phyloP scores from a whole-genome alignment of 495 filamentous ascomycete genomes.

The Penicillium fimorum region DNA sequence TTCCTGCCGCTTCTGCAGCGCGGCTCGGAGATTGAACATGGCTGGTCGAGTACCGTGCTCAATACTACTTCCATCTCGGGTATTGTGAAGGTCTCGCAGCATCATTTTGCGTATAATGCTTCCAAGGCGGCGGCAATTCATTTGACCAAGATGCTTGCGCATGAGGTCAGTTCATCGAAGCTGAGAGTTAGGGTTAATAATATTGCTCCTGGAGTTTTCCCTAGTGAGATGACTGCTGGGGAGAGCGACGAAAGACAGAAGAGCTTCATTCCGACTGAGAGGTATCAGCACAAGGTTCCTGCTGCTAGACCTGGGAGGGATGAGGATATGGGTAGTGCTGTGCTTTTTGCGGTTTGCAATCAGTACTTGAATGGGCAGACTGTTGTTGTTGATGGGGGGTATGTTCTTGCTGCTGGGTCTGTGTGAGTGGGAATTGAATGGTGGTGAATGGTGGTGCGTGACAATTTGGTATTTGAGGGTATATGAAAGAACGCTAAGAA shows the following conservation, averaged over 20 bases:
- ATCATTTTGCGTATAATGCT: conserved; percentile 54
- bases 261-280: conserved; percentile 59
- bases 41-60: conserved; percentile 56
- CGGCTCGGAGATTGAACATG: conserved; percentile 45
- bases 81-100: conserved; percentile 48
- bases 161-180: conserved; percentile 45
- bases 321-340: conserved; percentile 68
- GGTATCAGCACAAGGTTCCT: conserved; percentile 59
- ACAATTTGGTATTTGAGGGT: not conserved
- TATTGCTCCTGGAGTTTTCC: conserved; percentile 58
- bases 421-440: conserved; percentile 10
- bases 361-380: conserved; percentile 73
- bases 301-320: conserved; percentile 63
- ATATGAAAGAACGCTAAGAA: not conserved
- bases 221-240: conserved; percentile 53
- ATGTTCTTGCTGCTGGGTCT: conserved; percentile 39
- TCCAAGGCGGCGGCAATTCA: conserved; percentile 53
- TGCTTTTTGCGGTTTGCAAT: conserved; percentile 61
- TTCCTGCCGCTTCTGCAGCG: conserved; percentile 43
- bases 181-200: conserved; percentile 49
- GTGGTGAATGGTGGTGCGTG: too few relatives aligned
- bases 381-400: conserved; percentile 65
- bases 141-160: conserved; percentile 53
- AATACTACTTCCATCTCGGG: conserved; percentile 60
- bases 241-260: conserved; percentile 60